Evolutionary conservation across 2,329 filamentous ascomycete species (phyloP).

Genomic region (Bimuria novae-zelandiae): DNA sequence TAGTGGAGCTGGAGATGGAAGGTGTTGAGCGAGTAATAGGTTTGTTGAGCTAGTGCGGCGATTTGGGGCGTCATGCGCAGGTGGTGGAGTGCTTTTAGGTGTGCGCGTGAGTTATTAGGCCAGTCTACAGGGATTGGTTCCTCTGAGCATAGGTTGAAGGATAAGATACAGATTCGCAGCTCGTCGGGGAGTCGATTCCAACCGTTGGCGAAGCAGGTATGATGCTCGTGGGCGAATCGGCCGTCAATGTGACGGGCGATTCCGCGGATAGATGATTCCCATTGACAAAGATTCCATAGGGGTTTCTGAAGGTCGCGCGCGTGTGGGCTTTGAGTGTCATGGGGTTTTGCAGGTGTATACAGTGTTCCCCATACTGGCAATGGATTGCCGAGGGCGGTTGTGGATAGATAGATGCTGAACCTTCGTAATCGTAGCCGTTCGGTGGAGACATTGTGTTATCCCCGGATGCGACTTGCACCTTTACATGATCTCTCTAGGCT

Average conservation of each 20-base stretch:
- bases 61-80: constrained; percentile 2
- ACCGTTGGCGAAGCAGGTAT: not conserved
- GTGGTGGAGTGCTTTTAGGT: too few species aligned
- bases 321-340: not conserved
- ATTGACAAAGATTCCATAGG: not conserved
- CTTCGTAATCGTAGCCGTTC: too few species aligned
- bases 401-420: too few species aligned
- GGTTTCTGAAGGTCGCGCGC: not conserved
- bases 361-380: not conserved
- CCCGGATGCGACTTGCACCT: too few species aligned
- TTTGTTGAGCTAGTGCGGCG: not conserved
- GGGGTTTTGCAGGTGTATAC: not conserved
- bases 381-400: not conserved
- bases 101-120: not conserved
- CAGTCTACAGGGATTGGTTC: not conserved
- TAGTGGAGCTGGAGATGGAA: not conserved
- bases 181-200: not conserved
- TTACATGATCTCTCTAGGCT: too few species aligned
- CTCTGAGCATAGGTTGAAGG: not conserved
- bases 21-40: not conserved
- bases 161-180: not conserved
- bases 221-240: not conserved
- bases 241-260: not conserved
- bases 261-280: not conserved
- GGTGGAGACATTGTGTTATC: too few species aligned